Percentiles rank a stretch among this genome's conserved stretches.
Evolutionary conservation across 2,329 filamentous ascomycete genomes (phyloP).

Genomic region (Hypomyces rosellus): DNA sequence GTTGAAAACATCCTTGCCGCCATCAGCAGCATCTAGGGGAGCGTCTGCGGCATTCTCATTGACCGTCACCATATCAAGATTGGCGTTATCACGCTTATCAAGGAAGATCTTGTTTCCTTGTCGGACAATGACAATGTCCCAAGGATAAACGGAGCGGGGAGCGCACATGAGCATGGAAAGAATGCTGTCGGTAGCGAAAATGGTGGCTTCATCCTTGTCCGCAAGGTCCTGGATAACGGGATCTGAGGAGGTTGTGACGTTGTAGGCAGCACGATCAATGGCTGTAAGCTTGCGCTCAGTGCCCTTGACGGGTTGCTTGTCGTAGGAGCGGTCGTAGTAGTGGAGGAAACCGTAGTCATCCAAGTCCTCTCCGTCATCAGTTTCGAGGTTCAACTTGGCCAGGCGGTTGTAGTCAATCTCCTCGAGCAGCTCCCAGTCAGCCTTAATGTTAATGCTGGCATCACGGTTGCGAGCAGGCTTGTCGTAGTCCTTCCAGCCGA

Average conservation of each 20-base stretch:
- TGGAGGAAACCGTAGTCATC: slow-evolving; percentile 96
- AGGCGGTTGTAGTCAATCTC: slow-evolving; percentile 98
- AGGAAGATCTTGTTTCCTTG: slow-evolving; percentile 97
- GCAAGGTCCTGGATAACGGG: slow-evolving; percentile 95
- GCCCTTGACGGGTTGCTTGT: slow-evolving; percentile 87
- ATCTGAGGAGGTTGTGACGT: slow-evolving; percentile 93
- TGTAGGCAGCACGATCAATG: slow-evolving; percentile 93
- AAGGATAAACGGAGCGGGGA: slow-evolving; percentile 92
- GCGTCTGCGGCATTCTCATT: slow-evolving; percentile 98
- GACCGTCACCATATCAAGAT: slow-evolving; percentile 94
- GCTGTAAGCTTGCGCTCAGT: slow-evolving; percentile 81
- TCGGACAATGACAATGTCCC: slow-evolving; percentile 92
- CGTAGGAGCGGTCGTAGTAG: slow-evolving; percentile 94
- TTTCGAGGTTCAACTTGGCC: slow-evolving; percentile 90
- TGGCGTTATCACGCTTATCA: slow-evolving; percentile 94
- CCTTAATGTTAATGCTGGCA: slow-evolving; percentile 90
- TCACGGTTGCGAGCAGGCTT: slow-evolving; percentile 96
- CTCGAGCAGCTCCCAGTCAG: slow-evolving; percentile 91
- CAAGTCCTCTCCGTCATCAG: slow-evolving; percentile 89
- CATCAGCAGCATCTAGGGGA: slow-evolving; percentile 83
- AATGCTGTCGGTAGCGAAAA: slow-evolving; percentile 95
- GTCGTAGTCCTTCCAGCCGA: slow-evolving; percentile 98
- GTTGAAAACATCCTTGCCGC: slow-evolving; percentile 92
- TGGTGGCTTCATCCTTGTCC: slow-evolving; percentile 90
- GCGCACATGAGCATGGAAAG: slow-evolving; percentile 99